Percentiles rank a stretch among this genome's conserved stretches.
phyloP scores from a whole-genome alignment of 306 rosid species.

The Cucurbita maxima region DNA sequence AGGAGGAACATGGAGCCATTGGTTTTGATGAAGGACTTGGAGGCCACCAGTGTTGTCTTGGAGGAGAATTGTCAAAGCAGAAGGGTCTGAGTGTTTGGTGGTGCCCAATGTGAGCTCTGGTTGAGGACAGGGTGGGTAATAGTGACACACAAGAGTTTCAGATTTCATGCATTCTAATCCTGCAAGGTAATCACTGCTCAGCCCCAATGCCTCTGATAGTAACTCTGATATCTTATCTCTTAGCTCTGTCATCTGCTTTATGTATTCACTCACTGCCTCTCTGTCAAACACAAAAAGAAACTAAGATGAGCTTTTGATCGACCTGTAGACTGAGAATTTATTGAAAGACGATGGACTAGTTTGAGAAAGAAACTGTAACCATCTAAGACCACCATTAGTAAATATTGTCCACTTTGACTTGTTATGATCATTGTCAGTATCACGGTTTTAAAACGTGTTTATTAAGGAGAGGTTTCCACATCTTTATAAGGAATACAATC shows the following conservation, averaged over 20 bases:
- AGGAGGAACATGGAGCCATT: slow-evolving; percentile 53
- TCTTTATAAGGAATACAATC: too few species aligned
- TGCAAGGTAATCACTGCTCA: slow-evolving; percentile 30
- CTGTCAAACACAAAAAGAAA: slow-evolving; percentile 13
- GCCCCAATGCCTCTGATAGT: slow-evolving; percentile 60
- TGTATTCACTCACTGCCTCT: slow-evolving; percentile 38
- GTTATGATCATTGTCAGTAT: too few species aligned
- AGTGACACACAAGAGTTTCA: slow-evolving; percentile 52
- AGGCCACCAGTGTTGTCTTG: slow-evolving; percentile 72
- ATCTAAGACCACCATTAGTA: too few species aligned
- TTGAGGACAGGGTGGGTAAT: slow-evolving; percentile 72
- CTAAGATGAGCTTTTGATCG: neutral
- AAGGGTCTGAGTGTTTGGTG: slow-evolving; percentile 70
- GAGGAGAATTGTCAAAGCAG: slow-evolving; percentile 45
- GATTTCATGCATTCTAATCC: slow-evolving; percentile 46
- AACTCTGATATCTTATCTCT: slow-evolving; percentile 31
- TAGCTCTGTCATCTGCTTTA: slow-evolving; percentile 28
- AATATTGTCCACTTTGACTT: too few species aligned
- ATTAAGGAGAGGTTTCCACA: too few species aligned
- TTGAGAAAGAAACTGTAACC: too few species aligned
- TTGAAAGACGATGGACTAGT: neutral
- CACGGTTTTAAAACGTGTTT: too few species aligned
- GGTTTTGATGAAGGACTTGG: slow-evolving; percentile 51
- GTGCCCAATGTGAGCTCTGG: slow-evolving; percentile 59
- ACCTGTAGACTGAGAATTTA: too few species aligned